Evolutionary conservation across 257 asterid species (phyloP), one percentile per base, ranked within the genome.

Genomic region (Mitragyna speciosa): DNA sequence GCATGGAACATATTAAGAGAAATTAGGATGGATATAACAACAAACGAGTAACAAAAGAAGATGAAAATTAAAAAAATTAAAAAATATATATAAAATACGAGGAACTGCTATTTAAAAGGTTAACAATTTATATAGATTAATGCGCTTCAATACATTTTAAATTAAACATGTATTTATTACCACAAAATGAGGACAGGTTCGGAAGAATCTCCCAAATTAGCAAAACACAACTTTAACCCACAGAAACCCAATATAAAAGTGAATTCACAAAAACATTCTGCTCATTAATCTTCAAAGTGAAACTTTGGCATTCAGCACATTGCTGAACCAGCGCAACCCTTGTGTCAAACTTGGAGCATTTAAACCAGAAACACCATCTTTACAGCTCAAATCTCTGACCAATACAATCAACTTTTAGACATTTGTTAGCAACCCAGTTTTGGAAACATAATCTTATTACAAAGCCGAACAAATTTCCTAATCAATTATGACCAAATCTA

Each of bases 201-300:
- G 22, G 24, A 56, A 69, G 31, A 33, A 39, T 69, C 68, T 52
- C 68, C 68, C 76, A 36, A n/a, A 80, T 31, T 47, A 72, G 71
- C 52, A 75, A n/a, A 41, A n/a, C 24, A 20, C 79, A 58, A 16
- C 56, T 39, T 17, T 4, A 73, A 33, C 10, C 2, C 28, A 41
- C 4, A 24, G 19, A 5, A 24, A 30, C 51, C 15, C 19, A 65
- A 26, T 36, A 5, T 1, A 41, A 72, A 71, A 70, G 70, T 33
- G 2, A 30, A 70, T 26, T 69, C 47, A 48, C 36, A 22, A 47
- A 15, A 9, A 58, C 36, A 41, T 28, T 59, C 31, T 45, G 65
- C 47, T 56, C 12, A 11, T 65, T 15, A 28, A 3, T 17, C 30
- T 56, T 51, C 36, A 61, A 47, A 61, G 61, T 43, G 72, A 76